Conservation (phyloP, 768 basidiomycete species). For the Russula foetens region DNA sequence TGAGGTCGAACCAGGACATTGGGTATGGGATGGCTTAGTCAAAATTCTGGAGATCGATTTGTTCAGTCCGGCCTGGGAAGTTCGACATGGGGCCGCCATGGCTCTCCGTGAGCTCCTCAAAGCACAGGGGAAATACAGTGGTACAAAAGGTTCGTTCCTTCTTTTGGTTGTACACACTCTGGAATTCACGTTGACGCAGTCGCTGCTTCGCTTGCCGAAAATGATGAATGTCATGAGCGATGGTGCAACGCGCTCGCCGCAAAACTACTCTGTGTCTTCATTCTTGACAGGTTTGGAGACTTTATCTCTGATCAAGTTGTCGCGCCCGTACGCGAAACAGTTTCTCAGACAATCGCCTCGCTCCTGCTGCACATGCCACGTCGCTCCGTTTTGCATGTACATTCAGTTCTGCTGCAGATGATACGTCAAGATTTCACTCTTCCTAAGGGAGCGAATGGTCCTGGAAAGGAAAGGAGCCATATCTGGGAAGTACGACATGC, state of each 20-base stretch:
- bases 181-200: constrained; percentile 31
- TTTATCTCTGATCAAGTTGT: constrained; percentile 96
- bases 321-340: constrained; percentile 94
- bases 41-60: constrained; percentile 76
- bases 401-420: constrained; percentile 83
- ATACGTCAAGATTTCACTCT: constrained; percentile 77
- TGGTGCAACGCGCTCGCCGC: constrained; percentile 90
- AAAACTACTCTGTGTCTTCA: constrained; percentile 81
- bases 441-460: constrained; percentile 25
- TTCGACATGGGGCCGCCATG: constrained; percentile 89
- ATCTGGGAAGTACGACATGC: constrained; percentile 98
- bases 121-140: constrained; percentile 71
- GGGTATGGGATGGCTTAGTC: constrained; percentile 84
- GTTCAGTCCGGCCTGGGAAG: constrained; percentile 85
- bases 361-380: constrained; percentile 83
- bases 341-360: constrained; percentile 88
- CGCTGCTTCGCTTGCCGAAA: constrained; percentile 44
- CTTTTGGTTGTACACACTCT: neutral
- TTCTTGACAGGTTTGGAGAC: constrained; percentile 96
- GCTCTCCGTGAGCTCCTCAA: constrained; percentile 85
- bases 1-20: constrained; percentile 63
- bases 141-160: constrained; percentile 55
- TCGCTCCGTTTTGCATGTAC: constrained; percentile 72
- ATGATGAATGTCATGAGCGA: constrained; percentile 60
- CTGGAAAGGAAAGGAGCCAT: constrained; percentile 40